Evolutionary conservation across 2,329 filamentous ascomycete species (phyloP).

Genomic region (Scedosporium aurantiacum): DNA sequence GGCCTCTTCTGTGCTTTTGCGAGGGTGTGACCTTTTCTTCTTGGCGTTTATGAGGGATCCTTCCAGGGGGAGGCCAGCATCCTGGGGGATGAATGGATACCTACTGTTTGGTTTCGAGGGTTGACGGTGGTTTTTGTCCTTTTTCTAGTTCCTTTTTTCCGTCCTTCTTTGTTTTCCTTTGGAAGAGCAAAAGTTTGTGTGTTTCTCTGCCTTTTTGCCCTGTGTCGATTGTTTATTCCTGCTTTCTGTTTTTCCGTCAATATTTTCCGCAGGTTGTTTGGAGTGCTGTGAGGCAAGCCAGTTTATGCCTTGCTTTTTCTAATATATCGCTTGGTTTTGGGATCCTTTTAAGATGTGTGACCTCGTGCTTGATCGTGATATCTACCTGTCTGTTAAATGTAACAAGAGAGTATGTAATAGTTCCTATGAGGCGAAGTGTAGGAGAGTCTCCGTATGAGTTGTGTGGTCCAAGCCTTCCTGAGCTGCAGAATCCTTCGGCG

Average conservation of each 20-base stretch:
- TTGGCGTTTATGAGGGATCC: neutral
- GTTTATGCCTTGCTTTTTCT: neutral
- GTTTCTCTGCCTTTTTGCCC: neutral
- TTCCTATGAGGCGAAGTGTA: too few species aligned
- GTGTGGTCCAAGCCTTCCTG: too few species aligned
- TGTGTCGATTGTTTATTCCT: neutral
- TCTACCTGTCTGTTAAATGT: too few species aligned
- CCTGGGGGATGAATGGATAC: neutral
- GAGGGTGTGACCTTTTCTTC: neutral
- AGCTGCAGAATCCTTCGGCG: too few species aligned
- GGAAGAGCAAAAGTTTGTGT: conserved; percentile 4
- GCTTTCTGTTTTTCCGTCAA: neutral
- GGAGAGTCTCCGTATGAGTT: too few species aligned
- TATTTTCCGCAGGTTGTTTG: neutral
- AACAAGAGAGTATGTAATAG: too few species aligned
- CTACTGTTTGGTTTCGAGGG: neutral
- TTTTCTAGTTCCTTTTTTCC: neutral
- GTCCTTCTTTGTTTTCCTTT: neutral
- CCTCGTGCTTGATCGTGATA: too few species aligned
- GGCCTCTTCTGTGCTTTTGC: neutral
- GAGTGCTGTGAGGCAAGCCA: neutral
- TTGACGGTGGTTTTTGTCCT: neutral
- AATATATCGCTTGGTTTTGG: neutral
- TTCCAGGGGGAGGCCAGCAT: neutral
- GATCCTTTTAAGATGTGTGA: neutral